Conservation (phyloP, 495 filamentous ascomycete genomes). For the Usnea hakonensis region DNA sequence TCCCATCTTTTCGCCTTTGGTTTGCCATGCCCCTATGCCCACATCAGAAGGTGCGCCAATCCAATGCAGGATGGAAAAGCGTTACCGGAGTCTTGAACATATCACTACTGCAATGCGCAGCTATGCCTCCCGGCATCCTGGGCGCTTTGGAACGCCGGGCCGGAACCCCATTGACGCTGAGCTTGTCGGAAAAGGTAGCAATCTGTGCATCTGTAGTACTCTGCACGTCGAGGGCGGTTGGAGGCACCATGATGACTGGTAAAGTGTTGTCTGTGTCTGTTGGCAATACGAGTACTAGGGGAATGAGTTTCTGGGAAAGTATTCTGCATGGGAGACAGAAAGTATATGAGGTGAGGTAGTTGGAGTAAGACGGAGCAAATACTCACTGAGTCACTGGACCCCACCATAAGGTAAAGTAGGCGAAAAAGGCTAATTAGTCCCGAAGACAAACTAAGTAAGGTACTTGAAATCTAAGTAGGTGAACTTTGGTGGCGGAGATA, state of each 20-base stretch:
- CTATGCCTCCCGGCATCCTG: slow-evolving; percentile 63
- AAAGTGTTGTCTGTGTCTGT: background rate
- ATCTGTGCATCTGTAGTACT: slow-evolving; percentile 35
- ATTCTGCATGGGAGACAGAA: too few relatives aligned
- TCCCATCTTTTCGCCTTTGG: slow-evolving; percentile 80
- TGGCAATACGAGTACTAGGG: background rate
- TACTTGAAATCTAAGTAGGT: background rate
- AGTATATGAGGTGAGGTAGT: too few relatives aligned
- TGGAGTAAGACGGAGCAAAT: too few relatives aligned
- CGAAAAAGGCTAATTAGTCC: too few relatives aligned
- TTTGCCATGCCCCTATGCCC: slow-evolving; percentile 49
- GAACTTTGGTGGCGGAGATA: background rate
- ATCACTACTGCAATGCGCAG: slow-evolving; percentile 67
- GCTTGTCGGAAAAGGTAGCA: slow-evolving; percentile 44
- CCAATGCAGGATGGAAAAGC: slow-evolving; percentile 1
- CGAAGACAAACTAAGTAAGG: too few relatives aligned
- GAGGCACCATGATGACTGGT: slow-evolving; percentile 25
- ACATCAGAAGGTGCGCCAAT: slow-evolving; percentile 3
- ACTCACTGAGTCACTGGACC: too few relatives aligned
- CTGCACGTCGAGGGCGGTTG: slow-evolving; percentile 36
- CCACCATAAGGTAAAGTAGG: too few relatives aligned
- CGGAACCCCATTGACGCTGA: slow-evolving; percentile 64
- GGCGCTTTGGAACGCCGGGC: slow-evolving; percentile 61
- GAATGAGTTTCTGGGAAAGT: too few relatives aligned
- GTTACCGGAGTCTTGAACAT: slow-evolving; percentile 73